Percentiles rank a stretch among this genome's conserved stretches.
These are phyloP conservation scores for Jaminaea rosea DNA, from an alignment of 1,284 basidiomycete species.

Conservation along the genomic window DNA sequence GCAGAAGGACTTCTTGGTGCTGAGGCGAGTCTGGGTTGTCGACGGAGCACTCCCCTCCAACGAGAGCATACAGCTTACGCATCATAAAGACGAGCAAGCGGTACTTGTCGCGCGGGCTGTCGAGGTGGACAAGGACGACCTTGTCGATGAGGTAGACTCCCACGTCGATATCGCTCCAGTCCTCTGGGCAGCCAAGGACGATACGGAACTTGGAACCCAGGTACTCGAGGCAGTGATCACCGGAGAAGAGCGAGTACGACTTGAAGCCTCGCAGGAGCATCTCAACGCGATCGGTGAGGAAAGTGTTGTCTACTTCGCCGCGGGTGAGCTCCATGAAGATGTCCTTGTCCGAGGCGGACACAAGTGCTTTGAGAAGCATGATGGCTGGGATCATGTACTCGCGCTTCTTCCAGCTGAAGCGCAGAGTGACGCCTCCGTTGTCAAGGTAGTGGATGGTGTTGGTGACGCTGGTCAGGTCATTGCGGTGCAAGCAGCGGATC, in stretches of 20 bases:
- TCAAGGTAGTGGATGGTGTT: constrained; percentile 95
- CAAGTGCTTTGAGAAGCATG: constrained; percentile 88
- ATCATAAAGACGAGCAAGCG: constrained; percentile 96
- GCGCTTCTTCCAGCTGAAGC: constrained; percentile 95
- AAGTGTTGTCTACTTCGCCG: constrained; percentile 94
- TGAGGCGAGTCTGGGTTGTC: constrained; percentile 99
- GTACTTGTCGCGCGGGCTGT: constrained; percentile 87
- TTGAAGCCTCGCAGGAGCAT: constrained; percentile 88
- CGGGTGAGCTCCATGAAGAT: constrained; percentile 97
- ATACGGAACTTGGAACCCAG: constrained; percentile 97
- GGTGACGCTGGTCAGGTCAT: constrained; percentile 53
- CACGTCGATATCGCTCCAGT: constrained; percentile 76
- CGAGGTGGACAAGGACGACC: constrained; percentile 82
- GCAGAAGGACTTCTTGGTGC: constrained; percentile 93
- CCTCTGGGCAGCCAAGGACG: constrained; percentile 81
- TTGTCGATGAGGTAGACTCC: constrained; percentile 78
- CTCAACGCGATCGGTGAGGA: constrained; percentile 94
- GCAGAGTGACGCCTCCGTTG: constrained; percentile 87
- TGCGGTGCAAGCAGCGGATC: constrained; percentile 73
- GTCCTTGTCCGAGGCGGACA: constrained; percentile 85
- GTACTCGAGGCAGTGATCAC: constrained; percentile 88
- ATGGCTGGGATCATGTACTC: constrained; percentile 96
- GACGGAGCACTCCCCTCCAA: constrained; percentile 78
- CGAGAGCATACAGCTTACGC: constrained; percentile 84
- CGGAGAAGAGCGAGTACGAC: constrained; percentile 72